Evolutionary conservation across 2,329 filamentous ascomycete species (phyloP).

Genomic region (Acarospora socialis): DNA sequence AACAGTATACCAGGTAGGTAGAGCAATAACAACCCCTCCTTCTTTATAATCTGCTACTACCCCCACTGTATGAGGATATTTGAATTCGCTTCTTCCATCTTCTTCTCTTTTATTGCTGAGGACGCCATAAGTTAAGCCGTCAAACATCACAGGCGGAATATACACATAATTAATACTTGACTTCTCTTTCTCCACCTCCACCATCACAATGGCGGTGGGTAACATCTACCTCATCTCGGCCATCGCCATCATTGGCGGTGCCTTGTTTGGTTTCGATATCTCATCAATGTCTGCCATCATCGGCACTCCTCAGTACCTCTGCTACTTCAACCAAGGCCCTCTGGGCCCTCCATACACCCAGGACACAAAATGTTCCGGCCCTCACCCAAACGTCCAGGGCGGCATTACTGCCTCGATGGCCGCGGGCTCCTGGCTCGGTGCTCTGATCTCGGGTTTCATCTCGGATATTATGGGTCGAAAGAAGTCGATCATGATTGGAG

Average conservation of each 20-base stretch:
- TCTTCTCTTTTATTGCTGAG: too few species aligned
- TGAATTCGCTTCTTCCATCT: too few species aligned
- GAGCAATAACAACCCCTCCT: too few species aligned
- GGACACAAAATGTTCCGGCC: conserved; percentile 30
- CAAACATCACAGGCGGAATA: too few species aligned
- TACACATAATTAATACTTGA: too few species aligned
- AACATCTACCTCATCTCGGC: conserved; percentile 46
- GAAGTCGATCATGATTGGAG: conserved; percentile 38
- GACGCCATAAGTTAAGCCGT: too few species aligned
- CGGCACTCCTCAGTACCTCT: conserved; percentile 42
- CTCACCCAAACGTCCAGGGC: conserved; percentile 42
- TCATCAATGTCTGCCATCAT: conserved; percentile 24
- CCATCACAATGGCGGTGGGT: conserved; percentile 31
- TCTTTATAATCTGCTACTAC: too few species aligned
- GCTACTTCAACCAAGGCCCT: conserved; percentile 54
- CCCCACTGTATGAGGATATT: too few species aligned
- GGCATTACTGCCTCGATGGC: conserved; percentile 63
- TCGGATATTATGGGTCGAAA: conserved; percentile 43
- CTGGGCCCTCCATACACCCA: conserved; percentile 19
- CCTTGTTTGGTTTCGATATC: conserved; percentile 53
- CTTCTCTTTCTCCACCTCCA: too few species aligned
- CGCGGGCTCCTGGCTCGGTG: conserved; percentile 53
- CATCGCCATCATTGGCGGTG: conserved; percentile 49
- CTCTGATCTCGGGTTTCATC: conserved; percentile 40
- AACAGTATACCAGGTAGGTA: too few species aligned